Evolutionary conservation across 2,329 filamentous ascomycete genomes (phyloP), one percentile per base, ranked within the genome.

Genomic region (Epichloe hybrida): DNA sequence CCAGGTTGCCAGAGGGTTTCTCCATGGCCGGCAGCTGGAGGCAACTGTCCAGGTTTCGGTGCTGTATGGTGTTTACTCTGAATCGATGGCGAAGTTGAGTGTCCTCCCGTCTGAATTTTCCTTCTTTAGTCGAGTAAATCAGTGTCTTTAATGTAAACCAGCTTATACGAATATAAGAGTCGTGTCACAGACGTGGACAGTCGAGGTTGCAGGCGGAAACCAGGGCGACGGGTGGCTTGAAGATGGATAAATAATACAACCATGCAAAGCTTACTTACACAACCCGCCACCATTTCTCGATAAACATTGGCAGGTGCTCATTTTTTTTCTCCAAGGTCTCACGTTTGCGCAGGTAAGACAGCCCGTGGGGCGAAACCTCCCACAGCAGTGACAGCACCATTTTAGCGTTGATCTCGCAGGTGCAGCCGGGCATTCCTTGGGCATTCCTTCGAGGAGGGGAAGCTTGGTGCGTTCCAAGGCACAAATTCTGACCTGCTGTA

Each of bases 1-100:
- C 65, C 49, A 68, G 59, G 53, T 64, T 66, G 56, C 61, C 64
- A 43, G 62, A 56, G 50, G 46, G 41, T 23, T 57, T 59, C 55
- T 71, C 66, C 67, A 70, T 69, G 55, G 49, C 61, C 53, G 47
- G 27, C 38, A 42, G 39, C 45, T 23, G 35, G 13, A 38, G 8
- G 20, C 12, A 12, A 20, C 17, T 20, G n/a, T 12, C 31, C 15
- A 11, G 23, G 7, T 12, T 11, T 21, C 31, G 43, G 34, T 35
- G 31, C 20, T 35, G 31, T 17, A 3, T 45, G 31, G 42, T 35
- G 20, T 4, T 31, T 4, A 11, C 31, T 31, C 1, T 31, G 31
- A 11, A 31, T 9, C 9, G 31, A 31, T 31, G 31, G 31, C 31
- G 31, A 31, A 31, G 31, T 31, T 11, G 31, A 31, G 31, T 11